Evolutionary conservation across 179 eudicot genomes (phyloP).

Genomic region (Silene vulgaris): DNA sequence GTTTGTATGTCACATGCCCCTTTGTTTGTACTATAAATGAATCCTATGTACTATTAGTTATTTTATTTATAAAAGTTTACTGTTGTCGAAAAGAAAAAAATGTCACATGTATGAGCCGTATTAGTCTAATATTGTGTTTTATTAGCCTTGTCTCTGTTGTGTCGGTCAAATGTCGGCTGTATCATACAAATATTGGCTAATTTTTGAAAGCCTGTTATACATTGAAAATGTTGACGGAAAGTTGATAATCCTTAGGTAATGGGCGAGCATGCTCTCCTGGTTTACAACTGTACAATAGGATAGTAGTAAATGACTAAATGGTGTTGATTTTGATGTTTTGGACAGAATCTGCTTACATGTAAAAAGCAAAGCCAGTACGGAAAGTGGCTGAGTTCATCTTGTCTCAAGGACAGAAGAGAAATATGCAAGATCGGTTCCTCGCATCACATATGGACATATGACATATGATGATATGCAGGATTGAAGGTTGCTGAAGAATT

Average conservation of each 20-base stretch:
- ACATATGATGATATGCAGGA: slow-evolving; percentile 23
- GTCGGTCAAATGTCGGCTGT: neutral
- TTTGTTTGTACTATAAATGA: too few relatives aligned
- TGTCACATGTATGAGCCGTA: too few relatives aligned
- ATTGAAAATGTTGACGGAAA: neutral
- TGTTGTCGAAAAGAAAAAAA: too few relatives aligned
- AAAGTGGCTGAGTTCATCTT: slow-evolving; percentile 25
- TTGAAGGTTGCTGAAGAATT: slow-evolving; percentile 25
- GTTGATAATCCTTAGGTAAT: neutral
- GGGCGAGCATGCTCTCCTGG: neutral
- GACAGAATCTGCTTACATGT: slow-evolving; percentile 19
- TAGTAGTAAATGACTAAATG: slow-evolving; percentile 13
- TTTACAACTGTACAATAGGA: slow-evolving; percentile 4
- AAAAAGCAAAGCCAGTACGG: slow-evolving; percentile 24
- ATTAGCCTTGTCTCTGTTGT: too few relatives aligned
- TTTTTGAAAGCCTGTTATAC: neutral
- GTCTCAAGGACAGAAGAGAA: slow-evolving; percentile 21
- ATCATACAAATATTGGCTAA: neutral
- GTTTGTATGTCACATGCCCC: too few relatives aligned
- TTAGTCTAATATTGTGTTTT: too few relatives aligned
- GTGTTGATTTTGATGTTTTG: slow-evolving; percentile 3
- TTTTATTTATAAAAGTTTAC: too few relatives aligned
- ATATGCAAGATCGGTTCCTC: slow-evolving; percentile 27
- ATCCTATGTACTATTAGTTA: too few relatives aligned
- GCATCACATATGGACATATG: slow-evolving; percentile 25